phyloP scores from a whole-genome alignment of 1,139 yeast genomes.

The Pichia sp. region DNA sequence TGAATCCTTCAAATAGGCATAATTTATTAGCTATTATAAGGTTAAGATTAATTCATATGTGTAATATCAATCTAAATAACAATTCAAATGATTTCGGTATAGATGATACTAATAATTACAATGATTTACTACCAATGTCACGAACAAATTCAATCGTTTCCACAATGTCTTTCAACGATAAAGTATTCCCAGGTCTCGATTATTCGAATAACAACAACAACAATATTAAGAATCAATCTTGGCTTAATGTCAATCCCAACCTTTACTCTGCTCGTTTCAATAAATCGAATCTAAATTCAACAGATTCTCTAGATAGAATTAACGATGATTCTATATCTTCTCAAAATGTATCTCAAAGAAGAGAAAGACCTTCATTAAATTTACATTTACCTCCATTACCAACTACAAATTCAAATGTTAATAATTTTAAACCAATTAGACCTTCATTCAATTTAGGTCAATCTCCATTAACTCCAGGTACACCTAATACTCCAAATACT shows the following conservation, averaged over 20 bases:
- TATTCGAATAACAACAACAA: neutral
- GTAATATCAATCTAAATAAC: constrained; percentile 14
- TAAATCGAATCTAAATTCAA: neutral
- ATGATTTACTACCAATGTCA: constrained; percentile 15
- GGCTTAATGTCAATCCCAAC: neutral
- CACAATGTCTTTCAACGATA: constrained; percentile 8
- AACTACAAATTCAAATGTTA: neutral
- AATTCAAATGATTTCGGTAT: constrained; percentile 11
- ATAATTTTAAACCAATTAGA: constrained; percentile 4
- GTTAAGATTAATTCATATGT: constrained; percentile 31
- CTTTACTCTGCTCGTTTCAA: neutral
- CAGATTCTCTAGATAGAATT: neutral
- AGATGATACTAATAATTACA: constrained; percentile 2
- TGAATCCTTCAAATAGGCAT: constrained; percentile 19
- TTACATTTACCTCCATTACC: constrained; percentile 7
- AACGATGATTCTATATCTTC: constrained; percentile 1
- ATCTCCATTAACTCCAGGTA: constrained; percentile 6
- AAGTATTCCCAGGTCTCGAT: constrained; percentile 5
- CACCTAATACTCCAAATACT: constrained; percentile 8
- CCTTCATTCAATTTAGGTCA: constrained; percentile 6
- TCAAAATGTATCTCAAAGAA: constrained; percentile 1
- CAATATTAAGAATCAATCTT: neutral
- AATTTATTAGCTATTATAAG: constrained; percentile 32
- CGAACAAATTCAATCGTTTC: constrained; percentile 22
- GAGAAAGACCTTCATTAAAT: constrained; percentile 9